Base-by-base conservation (phyloP, 495 filamentous ascomycete genomes). In the Penicillium manginii region DNA sequence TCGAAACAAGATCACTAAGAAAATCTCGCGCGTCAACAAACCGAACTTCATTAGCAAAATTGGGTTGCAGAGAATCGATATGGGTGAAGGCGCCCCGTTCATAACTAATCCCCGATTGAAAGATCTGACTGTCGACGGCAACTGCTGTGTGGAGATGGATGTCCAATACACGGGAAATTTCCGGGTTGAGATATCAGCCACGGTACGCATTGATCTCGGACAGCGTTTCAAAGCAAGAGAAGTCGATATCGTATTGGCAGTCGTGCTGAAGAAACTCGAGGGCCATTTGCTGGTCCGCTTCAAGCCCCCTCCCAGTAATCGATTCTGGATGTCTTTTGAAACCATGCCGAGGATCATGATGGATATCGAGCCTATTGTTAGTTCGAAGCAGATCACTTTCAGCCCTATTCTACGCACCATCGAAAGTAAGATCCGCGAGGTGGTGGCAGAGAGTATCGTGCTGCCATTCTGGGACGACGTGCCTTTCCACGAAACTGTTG, bases 281-380 rank as follows among this genome's bases (percentile, higher is more conserved):
- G 94, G 93, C 3, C 93, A 96, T 68, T 69, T 88, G 54, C 73
- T 96, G 56, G 78, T 97, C 54, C 88, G 89, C 54, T 88, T 97
- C 72, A 98, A 98, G 70, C 93, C 94, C 21, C 91, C 94, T 32
- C 94, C 94, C 1, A 96, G 91, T 73, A 98, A 98, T 71, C 86
- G 94, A 23, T 70, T 97, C 39, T 98, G 94, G 94, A 84, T 98
- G 62, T 87, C 93, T 14, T 98, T 98, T 63, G 89, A 96, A 67
- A 86, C 86, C 9, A 90, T 90, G 84, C 94, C 94, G 7, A 91
- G 91, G 61, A 90, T 98, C 77, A 92, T 92, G 50, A 86, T 98
- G 80, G 84, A 86, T 19, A 92, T 98, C 49, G 90, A 97, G 68
- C 94, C 94, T 6, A 92, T 98, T 60, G 92, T 98, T 50, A 96